Conservation (phyloP, 352 stramenopile species). For the Phytophthora melonis region DNA sequence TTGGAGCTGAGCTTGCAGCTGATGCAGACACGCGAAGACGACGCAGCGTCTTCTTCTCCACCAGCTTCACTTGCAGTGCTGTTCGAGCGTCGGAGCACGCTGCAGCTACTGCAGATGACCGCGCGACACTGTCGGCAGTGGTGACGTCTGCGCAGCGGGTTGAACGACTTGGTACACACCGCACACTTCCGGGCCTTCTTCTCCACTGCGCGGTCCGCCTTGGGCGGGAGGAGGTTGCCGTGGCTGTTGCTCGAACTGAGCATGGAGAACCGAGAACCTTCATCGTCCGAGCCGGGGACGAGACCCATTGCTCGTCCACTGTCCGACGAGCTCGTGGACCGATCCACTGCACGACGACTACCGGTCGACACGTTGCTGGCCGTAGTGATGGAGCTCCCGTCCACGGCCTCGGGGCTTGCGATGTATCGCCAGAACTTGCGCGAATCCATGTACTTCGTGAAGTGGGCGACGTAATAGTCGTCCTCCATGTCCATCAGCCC, state of each 20-base stretch:
- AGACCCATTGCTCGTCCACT: slow-evolving; percentile 25
- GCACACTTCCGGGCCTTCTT: slow-evolving; percentile 81
- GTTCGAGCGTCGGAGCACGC: slow-evolving; percentile 49
- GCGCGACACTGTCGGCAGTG: slow-evolving; percentile 71
- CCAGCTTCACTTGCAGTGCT: slow-evolving; percentile 37
- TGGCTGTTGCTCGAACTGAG: slow-evolving; percentile 25
- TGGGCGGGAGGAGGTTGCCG: slow-evolving; percentile 14
- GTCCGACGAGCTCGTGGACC: slow-evolving; percentile 33
- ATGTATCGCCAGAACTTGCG: slow-evolving; percentile 88
- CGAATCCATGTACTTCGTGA: slow-evolving; percentile 84
- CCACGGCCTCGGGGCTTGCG: slow-evolving; percentile 30
- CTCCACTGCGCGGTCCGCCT: slow-evolving; percentile 20
- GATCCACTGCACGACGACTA: slow-evolving; percentile 35
- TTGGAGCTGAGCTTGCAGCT: slow-evolving; percentile 80
- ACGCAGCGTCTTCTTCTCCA: neutral
- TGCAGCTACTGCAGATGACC: slow-evolving; percentile 80
- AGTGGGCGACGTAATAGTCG: slow-evolving; percentile 78
- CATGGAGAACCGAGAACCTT: slow-evolving; percentile 30
- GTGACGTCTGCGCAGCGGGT: slow-evolving; percentile 78
- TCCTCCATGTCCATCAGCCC: slow-evolving; percentile 12
- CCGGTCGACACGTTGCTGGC: slow-evolving; percentile 34
- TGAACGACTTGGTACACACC: slow-evolving; percentile 86
- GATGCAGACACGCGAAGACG: slow-evolving; percentile 67
- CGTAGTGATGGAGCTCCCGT: slow-evolving; percentile 35
- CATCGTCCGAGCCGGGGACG: slow-evolving; percentile 20